These are phyloP conservation scores for Amanita jacksonii DNA, from an alignment of 768 basidiomycete genomes.

Conservation along the genomic window DNA sequence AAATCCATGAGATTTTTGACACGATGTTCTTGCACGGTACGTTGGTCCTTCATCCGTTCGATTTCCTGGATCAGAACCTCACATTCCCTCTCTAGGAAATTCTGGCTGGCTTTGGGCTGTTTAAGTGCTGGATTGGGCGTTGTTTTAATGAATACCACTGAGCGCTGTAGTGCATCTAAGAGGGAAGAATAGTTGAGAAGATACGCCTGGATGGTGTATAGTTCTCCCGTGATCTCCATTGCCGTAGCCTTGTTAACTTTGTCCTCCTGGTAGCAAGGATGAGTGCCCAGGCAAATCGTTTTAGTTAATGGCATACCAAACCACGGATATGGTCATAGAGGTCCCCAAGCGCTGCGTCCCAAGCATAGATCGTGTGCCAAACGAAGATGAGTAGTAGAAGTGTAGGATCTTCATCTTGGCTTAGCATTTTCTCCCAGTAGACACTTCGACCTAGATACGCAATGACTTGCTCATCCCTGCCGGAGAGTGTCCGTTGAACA, in stretches of 20 bases:
- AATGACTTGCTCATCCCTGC: not conserved
- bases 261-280: too few relatives aligned
- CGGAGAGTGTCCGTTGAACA: not conserved
- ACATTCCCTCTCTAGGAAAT: conserved; percentile 29
- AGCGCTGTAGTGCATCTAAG: not conserved
- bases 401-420: conserved; percentile 40
- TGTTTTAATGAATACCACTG: too few relatives aligned
- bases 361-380: conserved; percentile 55
- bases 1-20: conserved; percentile 45
- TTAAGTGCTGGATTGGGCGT: too few relatives aligned
- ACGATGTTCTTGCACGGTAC: conserved; percentile 37
- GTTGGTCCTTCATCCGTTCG: conserved; percentile 29
- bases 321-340: conserved; percentile 41
- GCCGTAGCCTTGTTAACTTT: too few relatives aligned
- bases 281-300: too few relatives aligned
- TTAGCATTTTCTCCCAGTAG: conserved; percentile 35
- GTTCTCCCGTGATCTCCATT: too few relatives aligned
- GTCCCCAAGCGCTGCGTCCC: conserved; percentile 49
- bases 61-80: conserved; percentile 41
- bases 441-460: conserved; percentile 28
- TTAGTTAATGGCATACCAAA: conserved; percentile 32
- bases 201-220: too few relatives aligned
- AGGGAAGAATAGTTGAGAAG: too few relatives aligned
- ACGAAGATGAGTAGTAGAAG: conserved; percentile 43
- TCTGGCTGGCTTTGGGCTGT: not conserved